These are phyloP conservation scores for Pyrenophora seminiperda DNA, from an alignment of 2,329 filamentous ascomycete species.

Conservation along the genomic window DNA sequence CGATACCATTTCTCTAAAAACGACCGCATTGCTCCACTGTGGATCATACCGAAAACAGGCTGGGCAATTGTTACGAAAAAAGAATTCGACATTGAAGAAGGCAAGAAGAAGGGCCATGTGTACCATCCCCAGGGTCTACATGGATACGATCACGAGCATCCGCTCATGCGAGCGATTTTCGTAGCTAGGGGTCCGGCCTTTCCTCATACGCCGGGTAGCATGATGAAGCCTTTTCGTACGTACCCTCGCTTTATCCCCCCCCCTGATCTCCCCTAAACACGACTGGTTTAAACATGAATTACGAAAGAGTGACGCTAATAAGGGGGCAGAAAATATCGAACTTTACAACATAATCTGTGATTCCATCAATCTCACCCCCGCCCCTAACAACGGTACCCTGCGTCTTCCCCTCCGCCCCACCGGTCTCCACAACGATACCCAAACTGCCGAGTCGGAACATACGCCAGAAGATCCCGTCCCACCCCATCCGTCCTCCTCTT, in stretches of 20 bases:
- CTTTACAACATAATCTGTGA: conserved; percentile 96
- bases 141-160: conserved; percentile 93
- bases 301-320: conserved; percentile 19
- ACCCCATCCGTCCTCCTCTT: conserved; percentile 7
- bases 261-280: background rate
- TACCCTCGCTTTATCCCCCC: conserved; percentile 24
- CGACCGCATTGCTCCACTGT: conserved; percentile 87
- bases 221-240: conserved; percentile 81
- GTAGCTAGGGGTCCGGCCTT: conserved; percentile 91
- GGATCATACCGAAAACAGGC: conserved; percentile 89
- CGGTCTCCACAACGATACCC: conserved; percentile 63
- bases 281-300: too few species aligned
- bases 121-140: conserved; percentile 88
- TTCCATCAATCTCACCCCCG: conserved; percentile 73
- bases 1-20: conserved; percentile 91
- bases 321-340: conserved; percentile 80
- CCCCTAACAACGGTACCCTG: conserved; percentile 86
- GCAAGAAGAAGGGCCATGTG: conserved; percentile 64
- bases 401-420: conserved; percentile 69
- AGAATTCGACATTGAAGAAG: conserved; percentile 76
- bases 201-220: conserved; percentile 80
- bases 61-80: conserved; percentile 86
- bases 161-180: conserved; percentile 95
- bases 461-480: conserved; percentile 60
- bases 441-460: conserved; percentile 50